Conservation (phyloP, 768 basidiomycete genomes). For the Flagelloscypha sp. region DNA sequence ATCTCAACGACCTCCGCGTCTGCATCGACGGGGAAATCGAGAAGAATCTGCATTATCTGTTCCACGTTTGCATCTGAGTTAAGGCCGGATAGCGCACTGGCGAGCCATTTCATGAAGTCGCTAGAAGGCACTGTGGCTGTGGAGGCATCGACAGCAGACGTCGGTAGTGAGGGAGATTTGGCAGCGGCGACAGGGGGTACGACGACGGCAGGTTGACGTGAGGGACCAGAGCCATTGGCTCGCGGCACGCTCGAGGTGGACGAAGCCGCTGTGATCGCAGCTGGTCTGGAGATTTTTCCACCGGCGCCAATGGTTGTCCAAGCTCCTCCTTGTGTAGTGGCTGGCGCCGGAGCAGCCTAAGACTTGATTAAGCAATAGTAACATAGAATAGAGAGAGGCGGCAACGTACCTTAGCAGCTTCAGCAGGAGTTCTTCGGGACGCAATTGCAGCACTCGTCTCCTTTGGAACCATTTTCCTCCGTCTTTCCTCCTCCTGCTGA, state of each 20-base stretch:
- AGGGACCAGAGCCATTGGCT: slow-evolving; percentile 24
- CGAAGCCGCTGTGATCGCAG: slow-evolving; percentile 22
- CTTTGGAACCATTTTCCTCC: slow-evolving; percentile 61
- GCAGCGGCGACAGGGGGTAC: slow-evolving; percentile 21
- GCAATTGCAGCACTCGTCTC: slow-evolving; percentile 50
- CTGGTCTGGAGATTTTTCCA: slow-evolving; percentile 46
- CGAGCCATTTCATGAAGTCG: slow-evolving; percentile 91
- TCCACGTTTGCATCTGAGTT: slow-evolving; percentile 79
- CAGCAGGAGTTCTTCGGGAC: slow-evolving; percentile 69
- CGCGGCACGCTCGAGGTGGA: slow-evolving; percentile 27
- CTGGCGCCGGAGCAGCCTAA: slow-evolving; percentile 23
- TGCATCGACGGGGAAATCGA: slow-evolving; percentile 89
- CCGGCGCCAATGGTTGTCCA: slow-evolving; percentile 86
- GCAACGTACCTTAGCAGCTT: slow-evolving; percentile 57
- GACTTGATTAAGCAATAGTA: slow-evolving; percentile 10
- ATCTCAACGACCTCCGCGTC: slow-evolving; percentile 78
- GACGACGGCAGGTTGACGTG: slow-evolving; percentile 28
- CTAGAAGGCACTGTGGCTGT: slow-evolving; percentile 62
- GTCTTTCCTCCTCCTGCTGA: slow-evolving; percentile 90
- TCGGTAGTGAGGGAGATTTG: slow-evolving; percentile 21
- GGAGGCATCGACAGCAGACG: slow-evolving; percentile 48
- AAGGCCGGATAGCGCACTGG: slow-evolving; percentile 72
- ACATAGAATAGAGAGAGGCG: slow-evolving; percentile 2
- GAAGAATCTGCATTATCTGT: slow-evolving; percentile 91
- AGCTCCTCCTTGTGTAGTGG: slow-evolving; percentile 33